Conservation (phyloP, 768 basidiomycete genomes). For the Russula dissimulans region DNA sequence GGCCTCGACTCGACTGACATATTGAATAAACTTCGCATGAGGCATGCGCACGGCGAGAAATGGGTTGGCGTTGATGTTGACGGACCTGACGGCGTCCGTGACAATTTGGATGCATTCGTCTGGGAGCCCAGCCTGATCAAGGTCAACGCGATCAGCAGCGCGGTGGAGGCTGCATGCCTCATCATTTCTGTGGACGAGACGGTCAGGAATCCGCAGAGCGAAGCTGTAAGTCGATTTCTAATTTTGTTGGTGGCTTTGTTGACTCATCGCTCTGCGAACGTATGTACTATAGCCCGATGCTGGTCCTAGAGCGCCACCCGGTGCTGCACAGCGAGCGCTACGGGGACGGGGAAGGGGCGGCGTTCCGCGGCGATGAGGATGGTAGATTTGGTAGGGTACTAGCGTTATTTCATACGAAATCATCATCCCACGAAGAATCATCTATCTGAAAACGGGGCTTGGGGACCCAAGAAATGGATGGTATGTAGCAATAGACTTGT, state of each 20-base stretch:
- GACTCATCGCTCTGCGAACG: slow-evolving; percentile 18
- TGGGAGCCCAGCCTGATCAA: slow-evolving; percentile 98
- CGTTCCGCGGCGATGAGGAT: slow-evolving; percentile 52
- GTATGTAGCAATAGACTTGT: too few species aligned
- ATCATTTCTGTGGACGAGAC: slow-evolving; percentile 97
- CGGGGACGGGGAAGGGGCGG: slow-evolving; percentile 78
- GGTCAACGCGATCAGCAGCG: slow-evolving; percentile 89
- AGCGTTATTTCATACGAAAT: not conserved
- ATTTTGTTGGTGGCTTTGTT: not conserved
- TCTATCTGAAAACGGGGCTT: not conserved
- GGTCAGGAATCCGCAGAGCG: slow-evolving; percentile 89
- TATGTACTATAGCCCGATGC: slow-evolving; percentile 46
- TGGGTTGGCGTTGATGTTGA: slow-evolving; percentile 98
- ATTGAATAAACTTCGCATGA: slow-evolving; percentile 94
- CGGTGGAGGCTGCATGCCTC: slow-evolving; percentile 91
- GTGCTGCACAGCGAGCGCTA: slow-evolving; percentile 77
- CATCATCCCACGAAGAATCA: not conserved
- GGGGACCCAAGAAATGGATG: too few species aligned
- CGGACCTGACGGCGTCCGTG: slow-evolving; percentile 74
- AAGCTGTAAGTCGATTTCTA: slow-evolving; percentile 51
- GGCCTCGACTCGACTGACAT: slow-evolving; percentile 96
- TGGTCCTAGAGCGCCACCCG: slow-evolving; percentile 88
- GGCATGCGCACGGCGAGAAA: slow-evolving; percentile 77
- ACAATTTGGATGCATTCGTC: slow-evolving; percentile 97
- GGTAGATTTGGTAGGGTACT: slow-evolving; percentile 17